phyloP scores from a whole-genome alignment of 1,284 basidiomycete species.

The Apiotrichum porosum region DNA sequence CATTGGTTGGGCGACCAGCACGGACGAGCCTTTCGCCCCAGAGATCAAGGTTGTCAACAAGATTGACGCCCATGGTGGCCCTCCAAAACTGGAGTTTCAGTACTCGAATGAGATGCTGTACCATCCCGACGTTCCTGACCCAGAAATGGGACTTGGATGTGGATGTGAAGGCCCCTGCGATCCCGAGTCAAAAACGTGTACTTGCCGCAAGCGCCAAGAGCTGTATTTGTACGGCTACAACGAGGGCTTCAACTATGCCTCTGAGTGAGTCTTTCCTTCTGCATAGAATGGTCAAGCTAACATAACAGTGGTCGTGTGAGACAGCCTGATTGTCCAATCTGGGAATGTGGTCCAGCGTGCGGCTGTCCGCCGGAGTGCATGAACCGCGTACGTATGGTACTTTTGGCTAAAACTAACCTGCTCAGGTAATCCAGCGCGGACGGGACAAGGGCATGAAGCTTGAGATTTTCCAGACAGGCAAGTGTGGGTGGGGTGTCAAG shows the following conservation, averaged over 20 bases:
- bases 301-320: slow-evolving; percentile 53
- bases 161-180: slow-evolving; percentile 68
- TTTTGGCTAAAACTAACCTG: not conserved
- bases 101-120: slow-evolving; percentile 58
- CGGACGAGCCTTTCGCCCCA: slow-evolving; percentile 63
- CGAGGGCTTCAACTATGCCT: slow-evolving; percentile 60
- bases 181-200: slow-evolving; percentile 62
- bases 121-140: slow-evolving; percentile 60
- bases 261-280: no score
- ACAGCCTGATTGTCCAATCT: slow-evolving; percentile 60
- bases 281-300: not conserved
- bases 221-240: slow-evolving; percentile 45
- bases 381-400: slow-evolving; percentile 63
- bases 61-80: slow-evolving; percentile 55
- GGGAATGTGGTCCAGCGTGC: slow-evolving; percentile 81
- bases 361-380: slow-evolving; percentile 71
- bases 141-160: slow-evolving; percentile 64
- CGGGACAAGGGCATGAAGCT: slow-evolving; percentile 61
- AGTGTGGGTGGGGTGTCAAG: slow-evolving; percentile 71
- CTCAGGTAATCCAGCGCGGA: slow-evolving; percentile 75
- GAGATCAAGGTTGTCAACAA: slow-evolving; percentile 61
- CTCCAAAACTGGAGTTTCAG: slow-evolving; percentile 41
- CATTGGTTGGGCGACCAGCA: slow-evolving; percentile 56
- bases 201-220: slow-evolving; percentile 61
- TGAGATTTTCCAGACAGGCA: slow-evolving; percentile 56